phyloP scores from a whole-genome alignment of 257 asterid genomes.

The Forsythia suspensa region DNA sequence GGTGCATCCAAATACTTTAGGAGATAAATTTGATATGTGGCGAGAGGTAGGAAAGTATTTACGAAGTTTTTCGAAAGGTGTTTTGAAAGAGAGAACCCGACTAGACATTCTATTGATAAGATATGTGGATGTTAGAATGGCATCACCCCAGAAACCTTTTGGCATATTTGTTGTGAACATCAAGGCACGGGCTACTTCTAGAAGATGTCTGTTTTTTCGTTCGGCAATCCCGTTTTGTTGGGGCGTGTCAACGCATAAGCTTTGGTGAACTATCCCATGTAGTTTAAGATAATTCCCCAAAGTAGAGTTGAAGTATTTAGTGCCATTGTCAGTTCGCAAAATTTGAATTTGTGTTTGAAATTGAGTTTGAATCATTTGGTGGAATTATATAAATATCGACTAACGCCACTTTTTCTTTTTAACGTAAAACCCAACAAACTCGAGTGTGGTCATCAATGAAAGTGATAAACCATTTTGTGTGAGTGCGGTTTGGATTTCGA shows the following conservation, averaged over 20 bases:
- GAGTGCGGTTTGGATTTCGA: not conserved
- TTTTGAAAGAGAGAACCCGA: no score
- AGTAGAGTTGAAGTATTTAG: not conserved
- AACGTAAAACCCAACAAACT: not conserved
- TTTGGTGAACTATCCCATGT: not conserved
- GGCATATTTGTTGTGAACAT: not conserved
- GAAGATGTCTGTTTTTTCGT: not conserved
- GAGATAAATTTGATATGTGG: not conserved
- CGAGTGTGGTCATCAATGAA: not conserved
- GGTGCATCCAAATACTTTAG: not conserved
- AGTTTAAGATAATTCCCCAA: not conserved
- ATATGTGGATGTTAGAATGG: not conserved
- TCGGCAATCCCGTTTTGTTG: conserved; percentile 4
- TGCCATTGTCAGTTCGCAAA: not conserved
- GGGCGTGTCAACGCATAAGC: not conserved
- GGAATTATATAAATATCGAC: not conserved
- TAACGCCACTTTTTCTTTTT: not conserved
- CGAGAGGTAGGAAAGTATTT: not conserved
- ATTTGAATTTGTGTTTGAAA: not conserved
- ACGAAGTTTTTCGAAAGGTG: not conserved
- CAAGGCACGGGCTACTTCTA: not conserved
- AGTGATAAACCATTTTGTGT: not conserved
- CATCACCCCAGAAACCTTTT: not conserved
- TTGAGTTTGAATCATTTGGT: not conserved
- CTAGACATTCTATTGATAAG: not conserved